phyloP scores from a whole-genome alignment of 257 asterid genomes.

The Ligustrum vulgare region DNA sequence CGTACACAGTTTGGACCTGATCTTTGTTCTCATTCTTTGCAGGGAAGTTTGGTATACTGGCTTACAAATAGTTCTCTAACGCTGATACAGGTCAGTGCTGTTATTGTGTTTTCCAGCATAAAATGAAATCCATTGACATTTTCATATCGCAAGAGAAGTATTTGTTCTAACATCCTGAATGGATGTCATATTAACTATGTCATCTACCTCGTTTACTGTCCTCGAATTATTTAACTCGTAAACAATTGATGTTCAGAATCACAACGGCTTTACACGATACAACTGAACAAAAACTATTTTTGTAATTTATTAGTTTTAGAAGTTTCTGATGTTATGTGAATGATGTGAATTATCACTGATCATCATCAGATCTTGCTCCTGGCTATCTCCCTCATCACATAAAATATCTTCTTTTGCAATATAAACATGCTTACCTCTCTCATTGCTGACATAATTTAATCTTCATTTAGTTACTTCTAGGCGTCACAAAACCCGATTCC shows the following conservation, averaged over 20 bases:
- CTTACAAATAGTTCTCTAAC: slow-evolving; percentile 69
- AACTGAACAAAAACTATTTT: slow-evolving; percentile 5
- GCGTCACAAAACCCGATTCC: too few relatives aligned
- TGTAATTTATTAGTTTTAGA: neutral
- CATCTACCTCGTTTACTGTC: neutral
- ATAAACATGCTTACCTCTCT: too few relatives aligned
- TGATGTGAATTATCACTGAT: neutral
- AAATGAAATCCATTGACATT: slow-evolving; percentile 9
- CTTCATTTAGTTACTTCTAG: too few relatives aligned
- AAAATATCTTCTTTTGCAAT: too few relatives aligned
- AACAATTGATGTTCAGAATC: neutral
- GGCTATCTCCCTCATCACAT: neutral
- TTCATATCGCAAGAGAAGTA: slow-evolving; percentile 6
- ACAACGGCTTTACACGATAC: neutral
- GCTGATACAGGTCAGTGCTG: slow-evolving; percentile 60
- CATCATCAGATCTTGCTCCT: neutral
- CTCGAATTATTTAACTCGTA: neutral
- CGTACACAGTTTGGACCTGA: neutral
- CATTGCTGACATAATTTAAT: too few relatives aligned
- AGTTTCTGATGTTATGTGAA: neutral
- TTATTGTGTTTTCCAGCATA: slow-evolving; percentile 1
- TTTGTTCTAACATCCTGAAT: slow-evolving; percentile 14
- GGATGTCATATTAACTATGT: slow-evolving; percentile 4
- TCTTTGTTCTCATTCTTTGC: slow-evolving; percentile 38
- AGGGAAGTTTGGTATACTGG: slow-evolving; percentile 93